phyloP scores from a whole-genome alignment of 768 basidiomycete species.

The Lactarius evosmus region DNA sequence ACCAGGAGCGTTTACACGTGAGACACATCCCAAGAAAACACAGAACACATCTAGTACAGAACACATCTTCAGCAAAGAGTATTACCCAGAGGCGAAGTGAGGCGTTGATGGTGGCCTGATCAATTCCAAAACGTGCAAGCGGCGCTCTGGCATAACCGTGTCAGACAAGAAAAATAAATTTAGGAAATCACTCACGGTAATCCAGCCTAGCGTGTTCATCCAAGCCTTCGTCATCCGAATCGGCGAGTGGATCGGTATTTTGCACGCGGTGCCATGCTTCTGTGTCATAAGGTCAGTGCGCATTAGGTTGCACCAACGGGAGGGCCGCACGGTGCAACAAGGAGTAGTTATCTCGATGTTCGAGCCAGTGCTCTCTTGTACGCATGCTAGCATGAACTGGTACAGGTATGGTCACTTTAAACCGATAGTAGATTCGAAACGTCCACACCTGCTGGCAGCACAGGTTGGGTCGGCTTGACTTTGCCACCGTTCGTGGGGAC shows the following conservation, averaged over 20 bases:
- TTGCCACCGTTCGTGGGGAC: conserved; percentile 26
- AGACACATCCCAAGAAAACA: conserved; percentile 7
- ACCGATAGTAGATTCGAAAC: not conserved
- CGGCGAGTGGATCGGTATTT: conserved; percentile 60
- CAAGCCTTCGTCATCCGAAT: conserved; percentile 69
- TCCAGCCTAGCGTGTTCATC: conserved; percentile 63
- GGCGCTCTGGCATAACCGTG: conserved; percentile 19
- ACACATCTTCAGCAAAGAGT: not conserved
- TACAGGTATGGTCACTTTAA: conserved; percentile 7
- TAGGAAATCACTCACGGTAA: conserved; percentile 49
- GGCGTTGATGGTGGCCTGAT: conserved; percentile 16
- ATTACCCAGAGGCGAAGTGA: conserved; percentile 20
- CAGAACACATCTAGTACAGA: not conserved
- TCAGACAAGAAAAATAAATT: conserved; percentile 1
- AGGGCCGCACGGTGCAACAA: conserved; percentile 44
- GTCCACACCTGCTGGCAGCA: conserved; percentile 24
- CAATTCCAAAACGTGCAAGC: conserved; percentile 26
- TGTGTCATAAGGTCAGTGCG: conserved; percentile 33
- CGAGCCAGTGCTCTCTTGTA: conserved; percentile 16
- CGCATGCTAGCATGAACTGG: conserved; percentile 23
- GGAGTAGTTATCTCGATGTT: conserved; percentile 32
- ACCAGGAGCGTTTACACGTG: conserved; percentile 6
- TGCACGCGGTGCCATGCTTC: conserved; percentile 72
- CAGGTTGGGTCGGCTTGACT: conserved; percentile 10
- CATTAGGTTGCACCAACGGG: conserved; percentile 9